Evolutionary conservation across 164 flowering plant species (phyloP).

Genomic region (Sedum album): DNA sequence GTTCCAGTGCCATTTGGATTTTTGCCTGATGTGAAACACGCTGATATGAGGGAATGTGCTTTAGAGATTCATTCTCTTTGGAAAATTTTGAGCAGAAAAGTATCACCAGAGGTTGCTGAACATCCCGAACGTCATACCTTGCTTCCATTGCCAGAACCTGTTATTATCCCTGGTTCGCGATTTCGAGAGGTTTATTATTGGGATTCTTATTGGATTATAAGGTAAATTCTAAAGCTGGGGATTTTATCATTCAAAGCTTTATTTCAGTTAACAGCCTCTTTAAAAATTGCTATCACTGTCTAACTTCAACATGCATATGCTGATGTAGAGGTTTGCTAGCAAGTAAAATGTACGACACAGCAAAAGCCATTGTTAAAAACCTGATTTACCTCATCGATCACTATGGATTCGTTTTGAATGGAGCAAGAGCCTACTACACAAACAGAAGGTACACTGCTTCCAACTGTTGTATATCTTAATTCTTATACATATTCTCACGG

Average conservation of each 20-base stretch:
- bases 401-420: conserved; percentile 73
- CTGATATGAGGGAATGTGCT: conserved; percentile 65
- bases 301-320: not conserved
- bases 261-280: not conserved
- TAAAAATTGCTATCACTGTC: not conserved
- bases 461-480: not conserved
- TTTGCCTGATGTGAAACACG: conserved; percentile 48
- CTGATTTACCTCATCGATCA: conserved; percentile 55
- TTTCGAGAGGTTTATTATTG: conserved; percentile 90
- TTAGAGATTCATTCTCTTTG: conserved; percentile 72
- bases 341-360: conserved; percentile 81
- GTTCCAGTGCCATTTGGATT: conserved; percentile 53
- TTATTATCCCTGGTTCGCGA: conserved; percentile 71
- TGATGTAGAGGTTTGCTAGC: conserved; percentile 78
- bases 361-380: conserved; percentile 67
- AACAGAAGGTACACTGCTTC: conserved; percentile 60
- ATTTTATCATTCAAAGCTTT: not conserved
- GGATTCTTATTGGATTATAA: conserved; percentile 94
- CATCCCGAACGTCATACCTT: conserved; percentile 61
- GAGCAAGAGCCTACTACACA: conserved; percentile 79
- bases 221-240: conserved; percentile 24
- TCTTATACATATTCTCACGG: not conserved
- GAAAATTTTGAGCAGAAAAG: conserved; percentile 77
- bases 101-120: conserved; percentile 30
- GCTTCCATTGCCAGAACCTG: conserved; percentile 52